These are phyloP conservation scores for Mucor piriformis DNA, from an alignment of 371 early-diverging fungal species.

Conservation along the genomic window DNA sequence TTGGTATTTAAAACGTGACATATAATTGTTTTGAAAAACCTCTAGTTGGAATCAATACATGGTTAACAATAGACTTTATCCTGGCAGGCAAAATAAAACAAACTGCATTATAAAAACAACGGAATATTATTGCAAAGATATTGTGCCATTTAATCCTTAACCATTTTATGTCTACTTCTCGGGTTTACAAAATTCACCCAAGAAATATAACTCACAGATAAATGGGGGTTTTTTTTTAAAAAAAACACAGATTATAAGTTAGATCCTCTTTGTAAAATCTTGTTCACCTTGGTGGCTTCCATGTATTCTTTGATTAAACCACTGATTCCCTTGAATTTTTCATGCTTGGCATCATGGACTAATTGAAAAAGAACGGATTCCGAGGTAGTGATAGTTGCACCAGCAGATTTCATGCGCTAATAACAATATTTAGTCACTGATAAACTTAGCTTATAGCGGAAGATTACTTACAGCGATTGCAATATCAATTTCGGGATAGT, in stretches of 20 bases:
- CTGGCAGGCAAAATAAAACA: too few relatives aligned
- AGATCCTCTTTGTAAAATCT: slow-evolving; percentile 54
- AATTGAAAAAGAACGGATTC: slow-evolving; percentile 94
- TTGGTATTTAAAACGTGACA: too few relatives aligned
- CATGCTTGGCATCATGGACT: slow-evolving; percentile 76
- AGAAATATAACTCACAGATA: too few relatives aligned
- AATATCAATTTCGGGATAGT: slow-evolving; percentile 81
- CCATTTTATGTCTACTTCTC: too few relatives aligned
- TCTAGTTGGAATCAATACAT: too few relatives aligned
- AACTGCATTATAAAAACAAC: too few relatives aligned
- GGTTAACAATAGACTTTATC: too few relatives aligned
- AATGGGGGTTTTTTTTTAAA: not conserved
- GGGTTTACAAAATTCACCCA: too few relatives aligned
- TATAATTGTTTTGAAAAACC: too few relatives aligned
- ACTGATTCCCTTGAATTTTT: slow-evolving; percentile 80
- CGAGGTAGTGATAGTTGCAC: slow-evolving; percentile 82
- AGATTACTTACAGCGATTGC: slow-evolving; percentile 70
- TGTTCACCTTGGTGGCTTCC: slow-evolving; percentile 63
- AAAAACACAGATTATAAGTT: slow-evolving; percentile 24
- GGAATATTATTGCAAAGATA: too few relatives aligned
- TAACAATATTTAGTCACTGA: not conserved
- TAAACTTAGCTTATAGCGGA: not conserved
- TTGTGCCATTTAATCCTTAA: too few relatives aligned
- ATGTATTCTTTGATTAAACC: slow-evolving; percentile 82
- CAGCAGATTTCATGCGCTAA: slow-evolving; percentile 76